Conservation (phyloP, 768 basidiomycete species). For the Macrolepiota fuliginosa region DNA sequence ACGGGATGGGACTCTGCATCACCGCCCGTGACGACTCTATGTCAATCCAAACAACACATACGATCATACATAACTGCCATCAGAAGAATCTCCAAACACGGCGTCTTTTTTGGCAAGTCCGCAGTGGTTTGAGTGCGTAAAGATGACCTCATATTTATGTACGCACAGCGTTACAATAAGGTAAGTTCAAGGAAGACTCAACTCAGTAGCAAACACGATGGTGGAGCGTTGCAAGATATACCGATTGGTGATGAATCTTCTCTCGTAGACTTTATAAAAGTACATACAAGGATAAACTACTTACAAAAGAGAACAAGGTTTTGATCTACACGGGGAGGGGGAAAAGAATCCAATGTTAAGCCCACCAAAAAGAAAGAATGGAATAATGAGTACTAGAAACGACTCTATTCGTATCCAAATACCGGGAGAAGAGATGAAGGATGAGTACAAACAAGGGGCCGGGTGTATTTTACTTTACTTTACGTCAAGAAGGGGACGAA, state of each 20-base stretch:
- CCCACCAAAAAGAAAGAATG: neutral
- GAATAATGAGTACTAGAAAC: conserved; percentile 1
- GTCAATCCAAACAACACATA: too few species aligned
- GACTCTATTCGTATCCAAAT: conserved; percentile 3
- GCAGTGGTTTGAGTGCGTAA: neutral
- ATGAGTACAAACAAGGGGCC: neutral
- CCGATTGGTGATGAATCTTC: neutral
- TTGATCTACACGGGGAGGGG: neutral
- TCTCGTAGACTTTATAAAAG: neutral
- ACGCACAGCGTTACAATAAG: neutral
- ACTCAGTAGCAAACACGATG: too few species aligned
- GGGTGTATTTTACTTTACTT: neutral
- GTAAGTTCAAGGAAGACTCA: neutral
- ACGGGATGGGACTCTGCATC: too few species aligned
- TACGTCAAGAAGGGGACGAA: neutral
- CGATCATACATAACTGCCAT: too few species aligned
- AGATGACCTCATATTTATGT: neutral
- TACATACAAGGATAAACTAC: neutral
- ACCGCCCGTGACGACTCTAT: too few species aligned
- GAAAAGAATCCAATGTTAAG: conserved; percentile 2
- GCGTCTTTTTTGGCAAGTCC: too few species aligned
- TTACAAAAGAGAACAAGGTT: neutral
- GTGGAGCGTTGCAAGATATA: too few species aligned
- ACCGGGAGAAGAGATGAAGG: neutral
- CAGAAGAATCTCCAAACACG: too few species aligned